Evolutionary conservation across 257 asterid species (phyloP), one percentile per base, ranked within the genome.

Genomic region (Echium plantagineum): DNA sequence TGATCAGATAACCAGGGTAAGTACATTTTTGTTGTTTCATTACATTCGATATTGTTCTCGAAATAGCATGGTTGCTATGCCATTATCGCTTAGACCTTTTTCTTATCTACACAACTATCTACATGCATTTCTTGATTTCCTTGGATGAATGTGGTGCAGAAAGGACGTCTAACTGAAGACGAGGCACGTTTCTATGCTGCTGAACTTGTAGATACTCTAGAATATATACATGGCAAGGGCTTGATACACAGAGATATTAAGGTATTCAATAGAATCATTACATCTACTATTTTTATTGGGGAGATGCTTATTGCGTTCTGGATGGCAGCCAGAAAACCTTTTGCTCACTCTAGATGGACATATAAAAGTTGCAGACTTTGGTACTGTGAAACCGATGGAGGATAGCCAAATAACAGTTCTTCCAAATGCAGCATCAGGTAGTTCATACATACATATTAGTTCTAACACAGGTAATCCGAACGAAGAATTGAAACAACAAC

Each of bases 361-460:
- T 69, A 81, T 93, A 67, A 93, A 93, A 73, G 80, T 93, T 76
- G 99, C 96, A n/a, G 99, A 93, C 80, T 93, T 93, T 71, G 99
- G 99, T 58, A 93, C 97, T 46, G 99, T 93, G 57, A 93, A 89
- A 81, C 97, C 97, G 30, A 89, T 93, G 97, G 84, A 89, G 76
- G 97, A 77, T 69, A 89, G 99, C 79, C 81, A 76, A 64, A 83
- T 93, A 62, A 89, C 95, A 2, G 91, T 93, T 65, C 99, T 89
- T 63, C 97, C 97, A 38, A 93, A 93, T 70, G 99, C 99, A 21
- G 95, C 96, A 59, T 84, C 99, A 60, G 99, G 99, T 89, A 64
- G 9, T 21, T 56, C 31, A 5, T 53, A 19, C 31, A 5, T 53
- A 19, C 2, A n/a, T 3, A 21, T 19, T 2, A 21, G 15, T 19